A percentile compares a stretch with the other conserved stretches of the same genome.
Evolutionary conservation across 345 rosid genomes (phyloP).

Genomic region (Brassica juncea): DNA sequence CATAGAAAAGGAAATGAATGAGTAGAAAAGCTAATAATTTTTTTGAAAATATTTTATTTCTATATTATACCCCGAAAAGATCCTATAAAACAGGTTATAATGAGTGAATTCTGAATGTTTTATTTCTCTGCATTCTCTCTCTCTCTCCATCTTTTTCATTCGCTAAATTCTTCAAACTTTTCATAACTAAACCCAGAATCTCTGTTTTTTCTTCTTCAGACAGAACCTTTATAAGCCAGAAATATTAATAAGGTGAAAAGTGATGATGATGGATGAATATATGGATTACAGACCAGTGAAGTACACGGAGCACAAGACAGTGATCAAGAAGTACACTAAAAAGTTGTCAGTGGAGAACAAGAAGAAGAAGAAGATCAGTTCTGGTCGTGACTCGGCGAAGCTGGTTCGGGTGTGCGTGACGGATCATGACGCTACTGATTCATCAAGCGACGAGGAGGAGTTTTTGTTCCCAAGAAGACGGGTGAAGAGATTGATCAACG

Average conservation of each 20-base stretch:
- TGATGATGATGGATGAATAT: constrained; percentile 21
- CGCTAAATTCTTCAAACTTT: not conserved
- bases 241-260: not conserved
- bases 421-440: constrained; percentile 89
- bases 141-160: not conserved
- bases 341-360: constrained; percentile 22
- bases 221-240: not conserved
- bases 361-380: not conserved
- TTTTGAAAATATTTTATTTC: not conserved
- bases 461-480: constrained; percentile 46
- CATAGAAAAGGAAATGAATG: not conserved
- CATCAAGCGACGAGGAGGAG: constrained; percentile 67
- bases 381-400: constrained; percentile 34
- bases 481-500: constrained; percentile 70
- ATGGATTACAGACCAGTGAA: constrained; percentile 53
- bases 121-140: not conserved
- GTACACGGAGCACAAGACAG: constrained; percentile 62
- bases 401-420: constrained; percentile 60
- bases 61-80: constrained; percentile 6
- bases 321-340: constrained; percentile 51
- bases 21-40: constrained; percentile 8
- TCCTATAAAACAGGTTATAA: constrained; percentile 34
- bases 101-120: constrained; percentile 22
- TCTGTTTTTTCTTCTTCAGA: not conserved
- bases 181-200: constrained; percentile 12